phyloP scores from a whole-genome alignment of 345 rosid species.

The Hibiscus trionum region DNA sequence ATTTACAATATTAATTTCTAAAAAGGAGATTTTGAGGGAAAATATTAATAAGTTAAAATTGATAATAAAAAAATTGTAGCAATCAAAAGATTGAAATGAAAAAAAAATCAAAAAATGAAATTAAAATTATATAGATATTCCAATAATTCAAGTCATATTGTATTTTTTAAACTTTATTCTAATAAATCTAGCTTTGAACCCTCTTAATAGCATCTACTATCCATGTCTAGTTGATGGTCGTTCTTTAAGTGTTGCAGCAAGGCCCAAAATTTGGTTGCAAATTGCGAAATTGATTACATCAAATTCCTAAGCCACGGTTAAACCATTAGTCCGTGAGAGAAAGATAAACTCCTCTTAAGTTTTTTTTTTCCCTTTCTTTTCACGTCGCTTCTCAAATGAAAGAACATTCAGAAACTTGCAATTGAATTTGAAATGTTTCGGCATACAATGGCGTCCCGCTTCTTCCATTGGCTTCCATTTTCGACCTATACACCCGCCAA shows the following conservation, averaged over 20 bases:
- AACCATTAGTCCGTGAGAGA: not conserved
- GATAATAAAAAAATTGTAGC: too few species aligned
- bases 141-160: too few species aligned
- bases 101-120: too few species aligned
- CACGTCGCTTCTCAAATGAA: constrained; percentile 10
- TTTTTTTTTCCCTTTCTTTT: not conserved
- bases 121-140: too few species aligned
- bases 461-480: not conserved
- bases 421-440: constrained; percentile 3
- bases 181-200: too few species aligned
- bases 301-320: not conserved
- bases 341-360: not conserved
- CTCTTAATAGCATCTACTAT: too few species aligned
- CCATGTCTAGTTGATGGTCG: not conserved
- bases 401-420: constrained; percentile 9
- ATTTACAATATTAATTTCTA: too few species aligned
- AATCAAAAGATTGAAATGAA: too few species aligned
- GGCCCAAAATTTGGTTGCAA: not conserved
- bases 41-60: too few species aligned
- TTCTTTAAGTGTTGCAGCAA: not conserved
- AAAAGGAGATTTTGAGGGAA: too few species aligned
- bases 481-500: not conserved
- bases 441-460: not conserved
- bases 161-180: too few species aligned
- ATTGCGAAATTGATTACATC: not conserved